Percentiles rank a stretch among this genome's conserved stretches.
Evolutionary conservation across 768 basidiomycete genomes (phyloP).

Genomic region (Lentinula edodes): DNA sequence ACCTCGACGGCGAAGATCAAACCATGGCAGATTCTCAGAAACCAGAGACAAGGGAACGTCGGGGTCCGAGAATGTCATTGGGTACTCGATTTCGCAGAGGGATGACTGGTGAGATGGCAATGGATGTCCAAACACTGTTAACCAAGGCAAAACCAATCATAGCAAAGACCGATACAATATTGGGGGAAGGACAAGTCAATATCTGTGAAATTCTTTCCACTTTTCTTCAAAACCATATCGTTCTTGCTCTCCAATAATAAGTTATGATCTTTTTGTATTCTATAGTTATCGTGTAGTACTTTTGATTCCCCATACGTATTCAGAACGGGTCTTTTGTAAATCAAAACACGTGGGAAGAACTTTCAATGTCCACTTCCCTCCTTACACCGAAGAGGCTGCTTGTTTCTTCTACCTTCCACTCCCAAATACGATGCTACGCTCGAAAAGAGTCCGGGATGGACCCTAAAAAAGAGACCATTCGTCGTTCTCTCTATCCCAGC

Average conservation of each 20-base stretch:
- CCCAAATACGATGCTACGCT: slow-evolving; percentile 26
- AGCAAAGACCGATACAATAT: slow-evolving; percentile 46
- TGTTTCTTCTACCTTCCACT: not conserved
- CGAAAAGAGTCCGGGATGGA: slow-evolving; percentile 42
- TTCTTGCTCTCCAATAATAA: slow-evolving; percentile 9
- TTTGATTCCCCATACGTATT: no score
- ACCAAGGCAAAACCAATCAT: slow-evolving; percentile 61
- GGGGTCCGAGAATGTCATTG: slow-evolving; percentile 42
- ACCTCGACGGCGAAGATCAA: slow-evolving; percentile 43
- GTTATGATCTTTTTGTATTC: not conserved
- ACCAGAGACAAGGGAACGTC: slow-evolving; percentile 32
- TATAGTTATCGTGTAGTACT: no score
- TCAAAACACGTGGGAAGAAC: not conserved
- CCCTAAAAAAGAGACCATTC: slow-evolving; percentile 67
- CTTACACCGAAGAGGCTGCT: not conserved
- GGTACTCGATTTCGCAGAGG: slow-evolving; percentile 66
- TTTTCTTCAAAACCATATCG: slow-evolving; percentile 62
- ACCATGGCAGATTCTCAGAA: slow-evolving; percentile 24
- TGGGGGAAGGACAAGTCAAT: slow-evolving; percentile 45
- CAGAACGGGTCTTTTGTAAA: not conserved
- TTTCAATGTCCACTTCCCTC: not conserved
- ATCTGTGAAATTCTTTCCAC: slow-evolving; percentile 53
- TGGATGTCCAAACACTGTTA: slow-evolving; percentile 62
- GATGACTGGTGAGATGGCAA: slow-evolving; percentile 76
- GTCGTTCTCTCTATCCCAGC: slow-evolving; percentile 74